Base-by-base conservation (phyloP, 2,329 filamentous ascomycete species). In the Botrytis squamosa region DNA sequence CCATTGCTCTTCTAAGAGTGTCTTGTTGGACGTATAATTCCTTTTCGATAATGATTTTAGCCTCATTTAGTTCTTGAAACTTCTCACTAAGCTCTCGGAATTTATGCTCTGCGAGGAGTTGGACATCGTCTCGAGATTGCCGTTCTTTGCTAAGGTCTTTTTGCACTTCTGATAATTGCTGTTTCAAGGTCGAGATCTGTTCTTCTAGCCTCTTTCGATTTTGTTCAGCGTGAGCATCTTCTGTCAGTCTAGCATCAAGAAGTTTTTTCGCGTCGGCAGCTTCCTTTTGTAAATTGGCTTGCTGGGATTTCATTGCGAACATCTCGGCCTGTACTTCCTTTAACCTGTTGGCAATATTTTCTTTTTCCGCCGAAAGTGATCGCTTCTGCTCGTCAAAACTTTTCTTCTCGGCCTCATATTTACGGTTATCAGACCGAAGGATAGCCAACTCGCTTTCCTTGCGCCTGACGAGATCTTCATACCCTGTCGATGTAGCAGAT, bases 21-120 rank as follows among this genome's bases (percentile, higher is more conserved):
- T 99, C 95, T 82, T 98, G 95, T 80, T 98, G 95, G 8, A 93
- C 92, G 81, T 98, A 98, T 82, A 99, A 91, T 83, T 98, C 95
- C 82, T 98, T 98, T 83, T 99, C 95, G 76, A 99, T 97, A 65
- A 91, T 97, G 79, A 98, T 97, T 83, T 99, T 99, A 42, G 94
- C 91, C 76, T 98, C 94, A 79, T 97, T 97, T 49, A 98, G 86
- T 49, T 90, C 89, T 68, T 97, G 91, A 78, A 91, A 97, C 77
- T 98, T 94, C 40, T 95, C 91, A 81, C 95, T 91, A 75, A 99
- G 86, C 69, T 91, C 89, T 63, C 92, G 87, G 79, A 91, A 93
- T 81, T 96, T 97, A 83, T 97, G 95, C 78, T 98, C 94, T 7
- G 93, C 91, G 73, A 98, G 91, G 77, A 97, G 89, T 76, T 95